Base-by-base conservation (phyloP, 805 yeast species). In the Zygotorulaspora danielsina region DNA sequence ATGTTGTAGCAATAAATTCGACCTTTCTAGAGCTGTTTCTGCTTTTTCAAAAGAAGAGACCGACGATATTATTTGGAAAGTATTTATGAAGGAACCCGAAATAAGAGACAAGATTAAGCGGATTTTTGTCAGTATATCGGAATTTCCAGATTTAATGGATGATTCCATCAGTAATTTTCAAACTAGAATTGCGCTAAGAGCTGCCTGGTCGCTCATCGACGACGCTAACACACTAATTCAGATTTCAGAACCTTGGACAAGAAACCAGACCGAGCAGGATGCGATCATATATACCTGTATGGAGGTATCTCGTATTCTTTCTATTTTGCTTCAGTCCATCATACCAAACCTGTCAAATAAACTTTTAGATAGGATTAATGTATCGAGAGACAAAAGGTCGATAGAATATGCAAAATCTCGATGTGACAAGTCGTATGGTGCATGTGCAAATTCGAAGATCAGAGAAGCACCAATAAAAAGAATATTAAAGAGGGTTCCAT, bases 181-280 rank as follows among this genome's bases (percentile, higher is more conserved):
- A 36, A 75, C 75, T 38, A 74, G 76, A 46, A 69, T 65, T 33
- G 82, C 84, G 0, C 59, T 81, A 11, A 70, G 70, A 34, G 64
- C 66, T 11, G 66, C 87, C 59, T 80, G 93, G 87, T 53, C 62
- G 5, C 61, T 76, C 3, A 58, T 81, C 12, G 75, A 76, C 34
- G 61, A 67, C 11, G 81, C 84, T 1, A 90, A 90, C 54, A 67
- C 66, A 13, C 72, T 82, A 21, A 71, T 88, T 46, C 95, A 86
- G 54, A 65, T 61, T 1, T 64, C 78, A 5, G 81, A 78, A 51
- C 97, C 97, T 0, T 90, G 97, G 97, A 60, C 65, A 6, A 66
- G 64, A 32, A 51, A 53, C 1, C 45, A 51, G 3, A 42, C 48
- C 2, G 59, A 59, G 6, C 79, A 72, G 48, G 82, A 79, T 57